Evolutionary conservation across 169 alveolate genomes (phyloP), one percentile per base, ranked within the genome.

Genomic region (Plasmodium falciparum): DNA sequence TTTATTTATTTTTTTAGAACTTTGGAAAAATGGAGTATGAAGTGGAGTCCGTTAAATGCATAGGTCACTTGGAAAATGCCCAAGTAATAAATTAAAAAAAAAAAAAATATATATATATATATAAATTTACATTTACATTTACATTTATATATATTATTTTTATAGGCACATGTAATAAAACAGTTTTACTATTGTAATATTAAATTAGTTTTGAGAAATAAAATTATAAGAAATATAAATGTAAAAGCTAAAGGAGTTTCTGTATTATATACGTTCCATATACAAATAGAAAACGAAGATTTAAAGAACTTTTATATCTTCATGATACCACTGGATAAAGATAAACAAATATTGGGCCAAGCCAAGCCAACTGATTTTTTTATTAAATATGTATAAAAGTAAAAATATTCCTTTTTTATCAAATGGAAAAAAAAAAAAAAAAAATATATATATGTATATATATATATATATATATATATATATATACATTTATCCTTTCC

Each of bases 11-110:
- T 67, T 22, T 62, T 45, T 67, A 83, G 91, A 83, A 56, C 33
- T 56, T 22, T n/a, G 83, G 66, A 17, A 61, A 62, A 17, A 13
- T 29, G n/a, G 2, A 12, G 33, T 54, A 47, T 22, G 71, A 83
- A 67, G 56, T 83, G 20, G 91, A 83, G 56, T 62, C 91, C 7
- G 24, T 83, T 22, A 83, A 83, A 49, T 83, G 91, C 56, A 50
- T 83, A 15, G 91, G 91, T 0, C 73, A 69, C 15, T 49, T 83
- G 58, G 39, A 20, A 43, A 58, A 47, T 17, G 73, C 59, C 12
- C 69, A 83, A 83, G 91, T 83, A 83, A 43, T n/a, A 50, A 24
- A 50, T 17, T 3, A 13, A 39, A 47, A 49, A 59, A 33, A 22
- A 24, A 17, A n/a, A 58, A 33, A 75, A 39, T 47, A 12, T 69